phyloP scores from a whole-genome alignment of 192 early-diverging fungal genomes.

The Coemansia biformis region DNA sequence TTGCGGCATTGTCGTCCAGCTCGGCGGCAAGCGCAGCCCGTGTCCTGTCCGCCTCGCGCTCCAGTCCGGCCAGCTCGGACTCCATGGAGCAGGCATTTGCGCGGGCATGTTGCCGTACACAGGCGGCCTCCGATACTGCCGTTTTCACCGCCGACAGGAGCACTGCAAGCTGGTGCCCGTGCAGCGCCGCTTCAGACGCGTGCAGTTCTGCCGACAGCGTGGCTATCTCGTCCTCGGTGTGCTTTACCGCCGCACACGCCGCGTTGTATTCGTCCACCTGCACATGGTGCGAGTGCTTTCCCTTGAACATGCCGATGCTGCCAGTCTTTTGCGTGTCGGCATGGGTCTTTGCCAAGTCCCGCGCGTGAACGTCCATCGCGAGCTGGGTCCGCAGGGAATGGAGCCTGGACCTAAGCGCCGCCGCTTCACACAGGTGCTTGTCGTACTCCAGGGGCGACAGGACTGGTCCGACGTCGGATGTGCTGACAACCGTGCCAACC shows the following conservation, averaged over 20 bases:
- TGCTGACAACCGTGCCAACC: constrained; percentile 13
- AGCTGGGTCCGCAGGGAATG: constrained; percentile 26
- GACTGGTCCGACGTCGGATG: constrained; percentile 6
- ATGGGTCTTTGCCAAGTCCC: constrained; percentile 27
- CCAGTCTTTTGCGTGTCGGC: constrained; percentile 12
- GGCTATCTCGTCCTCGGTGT: constrained; percentile 25
- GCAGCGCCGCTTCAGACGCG: constrained; percentile 20
- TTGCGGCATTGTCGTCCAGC: background rate
- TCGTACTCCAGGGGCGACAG: constrained; percentile 29
- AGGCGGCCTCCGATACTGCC: constrained; percentile 21
- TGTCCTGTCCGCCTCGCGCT: constrained; percentile 1
- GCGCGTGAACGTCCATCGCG: constrained; percentile 18
- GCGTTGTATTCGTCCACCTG: constrained; percentile 25
- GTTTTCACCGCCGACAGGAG: constrained; percentile 28
- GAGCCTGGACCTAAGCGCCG: constrained; percentile 17
- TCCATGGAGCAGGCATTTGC: background rate
- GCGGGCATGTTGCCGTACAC: constrained; percentile 3
- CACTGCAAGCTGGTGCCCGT: constrained; percentile 36
- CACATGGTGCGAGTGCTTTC: constrained; percentile 16
- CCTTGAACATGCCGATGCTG: constrained; percentile 34
- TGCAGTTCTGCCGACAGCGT: constrained; percentile 26
- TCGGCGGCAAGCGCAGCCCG: constrained; percentile 1
- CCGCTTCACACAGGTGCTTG: constrained; percentile 17
- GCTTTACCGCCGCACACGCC: constrained; percentile 19
- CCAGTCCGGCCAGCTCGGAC: constrained; percentile 3